Percentiles rank a stretch among this genome's conserved stretches.
phyloP scores from a whole-genome alignment of 108 stramenopile species.

The Skeletonema tropicum region DNA sequence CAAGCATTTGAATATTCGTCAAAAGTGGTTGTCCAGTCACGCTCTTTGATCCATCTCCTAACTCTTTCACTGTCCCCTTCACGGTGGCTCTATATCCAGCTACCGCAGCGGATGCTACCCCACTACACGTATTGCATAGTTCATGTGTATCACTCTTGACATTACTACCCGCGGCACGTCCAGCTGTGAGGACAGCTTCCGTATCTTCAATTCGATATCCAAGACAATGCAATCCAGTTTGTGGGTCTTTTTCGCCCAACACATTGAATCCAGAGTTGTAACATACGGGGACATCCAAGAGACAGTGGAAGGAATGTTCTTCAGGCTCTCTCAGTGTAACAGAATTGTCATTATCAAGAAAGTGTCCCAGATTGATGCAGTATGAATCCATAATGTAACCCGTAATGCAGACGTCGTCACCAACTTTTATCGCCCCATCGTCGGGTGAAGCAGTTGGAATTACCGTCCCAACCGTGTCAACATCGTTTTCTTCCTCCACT shows the following conservation, averaged over 20 bases:
- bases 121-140: constrained; percentile 21
- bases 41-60: constrained; percentile 31
- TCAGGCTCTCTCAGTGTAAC: constrained; percentile 38
- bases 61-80: constrained; percentile 12
- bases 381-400: constrained; percentile 49
- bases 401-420: constrained; percentile 29
- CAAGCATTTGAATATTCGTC: constrained; percentile 18
- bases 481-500: background rate
- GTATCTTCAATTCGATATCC: constrained; percentile 17
- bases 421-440: constrained; percentile 14
- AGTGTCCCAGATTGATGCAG: constrained; percentile 36
- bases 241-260: constrained; percentile 14
- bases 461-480: background rate
- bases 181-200: constrained; percentile 10
- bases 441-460: background rate
- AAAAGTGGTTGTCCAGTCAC: constrained; percentile 27
- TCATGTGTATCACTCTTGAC: background rate
- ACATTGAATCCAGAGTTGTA: constrained; percentile 37
- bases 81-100: constrained; percentile 27
- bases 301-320: constrained; percentile 51
- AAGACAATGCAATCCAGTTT: constrained; percentile 23
- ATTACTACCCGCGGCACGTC: constrained; percentile 8
- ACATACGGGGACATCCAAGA: constrained; percentile 46
- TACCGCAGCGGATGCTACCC: constrained; percentile 2
- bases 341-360: constrained; percentile 34